phyloP scores from a whole-genome alignment of 495 filamentous ascomycete genomes.

The Hypoxylon lienhwacheense region DNA sequence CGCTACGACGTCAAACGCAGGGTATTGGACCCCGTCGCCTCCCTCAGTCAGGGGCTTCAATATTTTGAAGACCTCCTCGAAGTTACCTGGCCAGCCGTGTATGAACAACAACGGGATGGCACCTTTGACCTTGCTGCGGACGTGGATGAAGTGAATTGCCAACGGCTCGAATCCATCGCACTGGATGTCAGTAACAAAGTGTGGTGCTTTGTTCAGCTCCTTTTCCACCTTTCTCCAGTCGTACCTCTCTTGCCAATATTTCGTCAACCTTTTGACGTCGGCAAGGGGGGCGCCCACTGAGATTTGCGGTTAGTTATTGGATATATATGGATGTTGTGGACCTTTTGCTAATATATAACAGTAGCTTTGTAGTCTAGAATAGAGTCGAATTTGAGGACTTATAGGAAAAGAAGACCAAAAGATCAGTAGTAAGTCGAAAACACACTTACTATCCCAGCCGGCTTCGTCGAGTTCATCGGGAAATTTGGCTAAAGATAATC shows the following conservation, averaged over 20 bases:
- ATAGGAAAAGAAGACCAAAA: not conserved
- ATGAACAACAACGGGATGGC: conserved; percentile 61
- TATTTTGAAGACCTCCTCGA: conserved; percentile 66
- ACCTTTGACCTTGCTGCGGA: conserved; percentile 49
- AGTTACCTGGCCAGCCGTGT: conserved; percentile 70
- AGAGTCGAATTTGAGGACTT: not conserved
- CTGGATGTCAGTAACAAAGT: conserved; percentile 56
- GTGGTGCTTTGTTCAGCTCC: conserved; percentile 57
- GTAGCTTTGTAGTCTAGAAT: not conserved
- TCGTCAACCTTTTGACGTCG: conserved; percentile 54
- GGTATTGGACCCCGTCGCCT: conserved; percentile 44
- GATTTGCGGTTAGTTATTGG: not conserved
- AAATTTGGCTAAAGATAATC: conserved; percentile 40
- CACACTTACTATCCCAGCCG: conserved; percentile 40
- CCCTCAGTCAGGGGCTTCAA: conserved; percentile 56
- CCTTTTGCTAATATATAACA: not conserved
- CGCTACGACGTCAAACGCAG: conserved; percentile 65
- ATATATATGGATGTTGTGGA: not conserved
- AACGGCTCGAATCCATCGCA: conserved; percentile 51
- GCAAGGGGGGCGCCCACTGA: conserved; percentile 49
- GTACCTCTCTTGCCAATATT: conserved; percentile 53
- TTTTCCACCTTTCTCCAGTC: conserved; percentile 52
- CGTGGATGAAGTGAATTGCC: conserved; percentile 58
- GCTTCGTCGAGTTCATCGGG: conserved; percentile 40
- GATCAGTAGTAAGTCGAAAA: conserved; percentile 1